These are phyloP conservation scores for Rostrohypoxylon terebratum DNA, from an alignment of 495 filamentous ascomycete species.

Conservation along the genomic window DNA sequence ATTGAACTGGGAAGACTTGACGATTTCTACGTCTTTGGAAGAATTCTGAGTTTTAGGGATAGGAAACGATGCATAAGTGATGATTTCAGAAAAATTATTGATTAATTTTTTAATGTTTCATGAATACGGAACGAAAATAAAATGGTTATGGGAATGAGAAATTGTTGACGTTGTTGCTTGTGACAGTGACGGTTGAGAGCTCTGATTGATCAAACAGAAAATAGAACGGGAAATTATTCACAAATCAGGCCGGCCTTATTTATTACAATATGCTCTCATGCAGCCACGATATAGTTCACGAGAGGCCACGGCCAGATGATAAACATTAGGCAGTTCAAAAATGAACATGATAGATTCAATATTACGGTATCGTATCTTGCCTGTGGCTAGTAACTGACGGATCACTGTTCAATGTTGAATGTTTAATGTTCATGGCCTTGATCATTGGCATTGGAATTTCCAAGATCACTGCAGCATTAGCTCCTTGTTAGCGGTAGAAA, in stretches of 20 bases:
- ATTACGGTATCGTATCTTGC: background rate
- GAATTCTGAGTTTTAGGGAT: background rate
- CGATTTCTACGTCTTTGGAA: background rate
- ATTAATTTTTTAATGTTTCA: background rate
- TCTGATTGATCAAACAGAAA: slow-evolving; percentile 11
- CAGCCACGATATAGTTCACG: slow-evolving; percentile 1
- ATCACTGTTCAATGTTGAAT: background rate
- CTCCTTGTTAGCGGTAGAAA: background rate
- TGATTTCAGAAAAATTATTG: background rate
- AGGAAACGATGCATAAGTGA: background rate
- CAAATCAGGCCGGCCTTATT: background rate
- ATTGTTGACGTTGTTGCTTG: slow-evolving; percentile 4
- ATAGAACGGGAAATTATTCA: background rate
- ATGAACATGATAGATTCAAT: slow-evolving; percentile 1
- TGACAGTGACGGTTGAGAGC: background rate
- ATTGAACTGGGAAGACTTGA: background rate
- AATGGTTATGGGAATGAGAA: background rate
- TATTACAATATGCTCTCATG: background rate
- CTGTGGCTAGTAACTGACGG: background rate
- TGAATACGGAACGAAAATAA: background rate
- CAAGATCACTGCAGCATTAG: background rate
- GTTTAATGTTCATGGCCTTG: background rate
- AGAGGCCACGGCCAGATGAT: slow-evolving; percentile 1
- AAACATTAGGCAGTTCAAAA: background rate
- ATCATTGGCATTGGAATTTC: too few species aligned